These are phyloP conservation scores for Omphalotus guepiniiformis DNA, from an alignment of 768 basidiomycete species.

Conservation along the genomic window DNA sequence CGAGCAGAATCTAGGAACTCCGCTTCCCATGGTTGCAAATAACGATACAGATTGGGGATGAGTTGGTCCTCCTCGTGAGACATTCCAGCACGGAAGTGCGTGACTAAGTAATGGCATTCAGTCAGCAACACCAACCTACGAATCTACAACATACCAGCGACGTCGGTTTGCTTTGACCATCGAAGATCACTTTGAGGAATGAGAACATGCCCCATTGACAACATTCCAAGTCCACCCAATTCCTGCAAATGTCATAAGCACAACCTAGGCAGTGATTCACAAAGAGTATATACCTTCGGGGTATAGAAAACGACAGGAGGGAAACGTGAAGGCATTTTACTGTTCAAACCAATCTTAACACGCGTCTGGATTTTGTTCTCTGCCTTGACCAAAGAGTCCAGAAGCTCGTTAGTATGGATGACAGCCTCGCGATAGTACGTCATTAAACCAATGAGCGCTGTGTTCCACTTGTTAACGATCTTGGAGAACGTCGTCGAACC, in stretches of 20 bases:
- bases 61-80: constrained; percentile 92
- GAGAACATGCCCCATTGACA: constrained; percentile 98
- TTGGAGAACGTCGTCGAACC: constrained; percentile 99
- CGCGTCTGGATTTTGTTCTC: constrained; percentile 99
- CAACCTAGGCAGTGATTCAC: background rate
- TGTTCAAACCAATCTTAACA: constrained; percentile 99
- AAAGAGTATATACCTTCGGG: constrained; percentile 57
- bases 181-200: constrained; percentile 97
- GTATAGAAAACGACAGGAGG: constrained; percentile 96
- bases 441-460: constrained; percentile 92
- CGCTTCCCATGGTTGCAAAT: constrained; percentile 95
- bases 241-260: constrained; percentile 43
- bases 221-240: constrained; percentile 96
- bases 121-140: background rate
- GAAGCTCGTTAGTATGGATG: constrained; percentile 93
- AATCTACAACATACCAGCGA: constrained; percentile 53
- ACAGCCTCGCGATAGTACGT: constrained; percentile 98
- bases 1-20: constrained; percentile 98
- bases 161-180: constrained; percentile 98
- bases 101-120: constrained; percentile 45
- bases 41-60: constrained; percentile 96
- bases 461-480: constrained; percentile 99
- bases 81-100: constrained; percentile 99
- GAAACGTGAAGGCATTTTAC: constrained; percentile 99
- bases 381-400: constrained; percentile 95